A percentile compares a stretch with the other conserved stretches of the same genome.
Conservation (phyloP, 106 monocot species). For the Gastrodia elata region DNA sequence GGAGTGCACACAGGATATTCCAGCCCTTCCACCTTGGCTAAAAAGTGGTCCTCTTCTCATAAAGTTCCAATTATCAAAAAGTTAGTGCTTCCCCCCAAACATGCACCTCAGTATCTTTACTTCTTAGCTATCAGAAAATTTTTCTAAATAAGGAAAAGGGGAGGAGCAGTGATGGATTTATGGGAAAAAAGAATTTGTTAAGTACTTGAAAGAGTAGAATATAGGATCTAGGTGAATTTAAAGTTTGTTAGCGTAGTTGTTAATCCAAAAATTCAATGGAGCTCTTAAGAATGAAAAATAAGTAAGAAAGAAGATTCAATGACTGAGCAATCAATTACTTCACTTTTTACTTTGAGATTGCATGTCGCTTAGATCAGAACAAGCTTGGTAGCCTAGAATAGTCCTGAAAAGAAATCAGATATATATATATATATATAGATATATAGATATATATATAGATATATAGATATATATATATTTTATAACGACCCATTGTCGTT, state of each 20-base stretch:
- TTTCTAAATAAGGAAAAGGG: not conserved
- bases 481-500: too few relatives aligned
- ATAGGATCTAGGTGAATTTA: not conserved
- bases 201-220: not conserved
- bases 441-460: too few relatives aligned
- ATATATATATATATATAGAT: too few relatives aligned
- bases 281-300: not conserved
- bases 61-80: not conserved
- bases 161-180: not conserved
- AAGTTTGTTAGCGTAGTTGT: not conserved
- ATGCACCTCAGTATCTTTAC: not conserved
- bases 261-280: not conserved
- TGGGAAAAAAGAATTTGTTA: not conserved
- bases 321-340: not conserved
- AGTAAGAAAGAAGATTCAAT: not conserved
- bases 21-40: constrained; percentile 3
- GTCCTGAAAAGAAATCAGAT: too few relatives aligned
- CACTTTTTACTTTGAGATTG: not conserved
- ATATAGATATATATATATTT: too few relatives aligned
- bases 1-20: not conserved
- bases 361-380: not conserved
- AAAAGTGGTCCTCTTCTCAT: not conserved
- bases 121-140: not conserved
- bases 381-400: too few relatives aligned
- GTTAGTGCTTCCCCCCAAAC: not conserved